Conservation (phyloP, 306 rosid species). For the Cicer bijugum region DNA sequence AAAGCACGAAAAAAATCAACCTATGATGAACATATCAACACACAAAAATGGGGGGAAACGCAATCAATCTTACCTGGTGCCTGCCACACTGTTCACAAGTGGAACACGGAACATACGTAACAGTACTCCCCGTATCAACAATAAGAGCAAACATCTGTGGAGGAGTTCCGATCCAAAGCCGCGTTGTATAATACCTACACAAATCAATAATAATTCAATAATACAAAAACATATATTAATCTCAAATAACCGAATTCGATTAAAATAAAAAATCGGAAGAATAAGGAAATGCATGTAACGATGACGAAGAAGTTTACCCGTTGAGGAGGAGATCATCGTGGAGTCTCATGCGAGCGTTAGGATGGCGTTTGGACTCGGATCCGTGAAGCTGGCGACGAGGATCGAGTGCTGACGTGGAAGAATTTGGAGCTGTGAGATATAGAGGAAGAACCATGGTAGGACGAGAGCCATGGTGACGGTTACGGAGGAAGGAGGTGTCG, state of each 20-base stretch:
- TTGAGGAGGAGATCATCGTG: constrained; percentile 89
- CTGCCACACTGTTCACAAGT: constrained; percentile 81
- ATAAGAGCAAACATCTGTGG: constrained; percentile 90
- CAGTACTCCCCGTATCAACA: constrained; percentile 96
- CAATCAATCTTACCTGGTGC: constrained; percentile 54
- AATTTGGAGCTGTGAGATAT: constrained; percentile 60
- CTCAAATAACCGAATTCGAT: background rate
- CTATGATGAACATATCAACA: constrained; percentile 9
- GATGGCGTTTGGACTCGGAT: constrained; percentile 58
- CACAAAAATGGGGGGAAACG: background rate
- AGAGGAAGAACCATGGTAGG: constrained; percentile 80
- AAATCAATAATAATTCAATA: constrained; percentile 22
- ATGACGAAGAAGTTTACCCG: constrained; percentile 56
- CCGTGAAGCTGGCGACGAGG: constrained; percentile 71
- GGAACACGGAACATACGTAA: constrained; percentile 93
- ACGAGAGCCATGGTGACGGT: constrained; percentile 48
- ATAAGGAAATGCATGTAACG: background rate
- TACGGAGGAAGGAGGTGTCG: constrained; percentile 44
- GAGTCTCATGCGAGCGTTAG: constrained; percentile 92
- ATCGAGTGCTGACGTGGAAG: constrained; percentile 47
- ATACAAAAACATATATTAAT: background rate
- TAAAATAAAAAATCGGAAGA: background rate
- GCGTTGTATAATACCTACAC: constrained; percentile 80
- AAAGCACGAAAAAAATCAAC: constrained; percentile 22
- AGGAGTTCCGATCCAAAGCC: constrained; percentile 96